Evolutionary conservation across 2,329 filamentous ascomycete species (phyloP), one percentile per base, ranked within the genome.

Genomic region (Penicillium sumatraense): DNA sequence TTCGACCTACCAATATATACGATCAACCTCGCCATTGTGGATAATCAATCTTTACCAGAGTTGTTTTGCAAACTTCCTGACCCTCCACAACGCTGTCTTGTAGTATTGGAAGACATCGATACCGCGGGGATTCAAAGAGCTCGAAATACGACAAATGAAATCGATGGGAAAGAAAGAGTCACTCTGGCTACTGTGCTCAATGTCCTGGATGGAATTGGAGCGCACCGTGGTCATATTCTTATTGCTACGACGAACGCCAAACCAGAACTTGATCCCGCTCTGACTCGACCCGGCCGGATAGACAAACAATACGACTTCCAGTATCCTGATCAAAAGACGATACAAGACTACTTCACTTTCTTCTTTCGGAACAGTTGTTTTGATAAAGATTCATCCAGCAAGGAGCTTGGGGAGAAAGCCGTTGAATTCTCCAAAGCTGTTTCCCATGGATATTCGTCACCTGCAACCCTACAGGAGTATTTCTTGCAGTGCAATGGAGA

Each of bases 231-330:
- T 29, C 45, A 48, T 16, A 48, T 48, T 13, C 45, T 48, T 29
- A 18, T 48, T 48, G 45, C 29, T 20, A 48, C 45, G 5, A 48
- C 45, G 45, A 48, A 36, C 33, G 45, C 29, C 21, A 36, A 48
- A 9, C 29, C 29, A 35, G 16, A 8, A 14, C 45, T 48, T 48
- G 45, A 48, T 36, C 3, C 29, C 11, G 45, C 45, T 24, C 29
- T 48, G 29, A 36, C 29, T 48, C 45, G 29, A 48, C 45, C 29
- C 18, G 45, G 45, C 6, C 29, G 45, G 13, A 48, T 48, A 21
- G 45, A 48, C 45, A 48, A 35, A 36, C 26, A 48, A 35, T 35
- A 20, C 16, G 45, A 48, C 26, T 47, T 47, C 44, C 26, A 5
- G 21, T 31, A 47, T 13, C 44, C 44, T 14, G 44, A 47, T 33